These are phyloP conservation scores for Echium plantagineum DNA, from an alignment of 257 asterid species.

Conservation along the genomic window DNA sequence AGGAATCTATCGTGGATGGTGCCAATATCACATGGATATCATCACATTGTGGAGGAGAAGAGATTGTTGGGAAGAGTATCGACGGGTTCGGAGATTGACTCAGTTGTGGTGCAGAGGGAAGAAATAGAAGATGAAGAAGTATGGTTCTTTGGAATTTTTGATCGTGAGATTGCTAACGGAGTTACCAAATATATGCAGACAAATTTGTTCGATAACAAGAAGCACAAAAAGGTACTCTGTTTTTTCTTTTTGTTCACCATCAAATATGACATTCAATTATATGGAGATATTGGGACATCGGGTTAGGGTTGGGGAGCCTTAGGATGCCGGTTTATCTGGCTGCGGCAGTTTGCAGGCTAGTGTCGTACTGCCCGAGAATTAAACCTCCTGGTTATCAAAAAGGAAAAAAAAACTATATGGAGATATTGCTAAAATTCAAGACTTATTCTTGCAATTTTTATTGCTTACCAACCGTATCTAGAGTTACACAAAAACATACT, in stretches of 20 bases:
- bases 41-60: slow-evolving; percentile 15
- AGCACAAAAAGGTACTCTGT: slow-evolving; percentile 29
- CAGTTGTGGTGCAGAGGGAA: slow-evolving; percentile 39
- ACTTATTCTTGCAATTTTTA: no score
- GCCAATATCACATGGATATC: slow-evolving; percentile 34
- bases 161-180: slow-evolving; percentile 24
- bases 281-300: no score
- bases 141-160: slow-evolving; percentile 54
- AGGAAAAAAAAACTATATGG: no score
- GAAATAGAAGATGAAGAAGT: slow-evolving; percentile 29
- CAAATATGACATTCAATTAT: not conserved
- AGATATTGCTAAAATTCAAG: no score
- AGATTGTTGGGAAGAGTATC: slow-evolving; percentile 2
- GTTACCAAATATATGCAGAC: slow-evolving; percentile 38
- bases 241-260: no score
- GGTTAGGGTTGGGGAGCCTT: no score
- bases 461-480: no score
- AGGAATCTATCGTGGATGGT: slow-evolving; percentile 32
- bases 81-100: slow-evolving; percentile 13
- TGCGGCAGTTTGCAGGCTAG: no score
- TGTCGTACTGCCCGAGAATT: no score
- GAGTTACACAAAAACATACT: no score
- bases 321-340: no score
- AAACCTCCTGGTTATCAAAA: no score
- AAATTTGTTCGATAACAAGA: slow-evolving; percentile 28